Conservation (phyloP, 495 filamentous ascomycete species). For the Rusavskia elegans region DNA sequence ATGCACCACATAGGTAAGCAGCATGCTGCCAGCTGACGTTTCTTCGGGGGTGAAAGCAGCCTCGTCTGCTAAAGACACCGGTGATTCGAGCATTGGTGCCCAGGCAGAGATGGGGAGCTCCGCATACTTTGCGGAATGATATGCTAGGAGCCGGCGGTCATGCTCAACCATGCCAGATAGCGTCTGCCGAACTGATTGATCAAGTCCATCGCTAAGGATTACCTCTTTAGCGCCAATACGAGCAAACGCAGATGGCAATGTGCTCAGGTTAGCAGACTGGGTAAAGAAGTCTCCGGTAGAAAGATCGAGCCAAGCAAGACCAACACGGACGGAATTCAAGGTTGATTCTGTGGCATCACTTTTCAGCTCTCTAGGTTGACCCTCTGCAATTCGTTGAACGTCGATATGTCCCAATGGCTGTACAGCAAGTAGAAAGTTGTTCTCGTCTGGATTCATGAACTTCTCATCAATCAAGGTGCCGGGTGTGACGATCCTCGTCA, state of each 20-base stretch:
- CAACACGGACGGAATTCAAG: constrained; percentile 35
- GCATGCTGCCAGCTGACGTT: constrained; percentile 48
- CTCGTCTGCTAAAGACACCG: constrained; percentile 24
- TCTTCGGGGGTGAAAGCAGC: constrained; percentile 31
- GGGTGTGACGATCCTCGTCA: constrained; percentile 78
- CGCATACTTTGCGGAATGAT: constrained; percentile 27
- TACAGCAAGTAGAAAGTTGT: constrained; percentile 78
- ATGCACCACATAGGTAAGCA: constrained; percentile 70
- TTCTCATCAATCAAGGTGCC: constrained; percentile 95
- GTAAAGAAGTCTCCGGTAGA: constrained; percentile 91
- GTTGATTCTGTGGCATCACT: constrained; percentile 15
- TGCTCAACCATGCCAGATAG: constrained; percentile 26
- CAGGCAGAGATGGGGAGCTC: constrained; percentile 47
- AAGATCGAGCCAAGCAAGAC: constrained; percentile 85
- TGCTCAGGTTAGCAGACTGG: constrained; percentile 55
- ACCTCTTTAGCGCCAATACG: constrained; percentile 77
- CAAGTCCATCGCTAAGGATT: constrained; percentile 49
- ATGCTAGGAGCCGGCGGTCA: constrained; percentile 43
- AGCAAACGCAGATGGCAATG: constrained; percentile 61
- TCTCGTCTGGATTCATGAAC: constrained; percentile 82
- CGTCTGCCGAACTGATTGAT: constrained; percentile 25
- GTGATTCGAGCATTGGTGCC: constrained; percentile 59
- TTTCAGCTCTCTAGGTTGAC: constrained; percentile 1
- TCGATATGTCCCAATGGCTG: constrained; percentile 19
- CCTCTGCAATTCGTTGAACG: constrained; percentile 10